phyloP scores from a whole-genome alignment of 257 asterid species.

The Solanum piurae region DNA sequence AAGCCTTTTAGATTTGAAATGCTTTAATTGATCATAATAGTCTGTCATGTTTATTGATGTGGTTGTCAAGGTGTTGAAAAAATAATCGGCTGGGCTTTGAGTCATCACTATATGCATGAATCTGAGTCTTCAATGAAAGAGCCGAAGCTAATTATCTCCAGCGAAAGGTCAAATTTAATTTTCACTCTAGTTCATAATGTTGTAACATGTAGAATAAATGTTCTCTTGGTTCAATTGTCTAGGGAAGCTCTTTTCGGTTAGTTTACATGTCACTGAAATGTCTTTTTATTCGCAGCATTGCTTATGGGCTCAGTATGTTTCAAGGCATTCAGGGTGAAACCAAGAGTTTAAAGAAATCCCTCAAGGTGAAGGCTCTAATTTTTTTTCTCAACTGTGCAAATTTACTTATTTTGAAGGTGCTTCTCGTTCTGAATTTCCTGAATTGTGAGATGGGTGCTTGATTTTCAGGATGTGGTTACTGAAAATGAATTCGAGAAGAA shows the following conservation, averaged over 20 bases:
- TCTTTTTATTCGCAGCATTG: conserved; percentile 37
- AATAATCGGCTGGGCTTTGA: conserved; percentile 75
- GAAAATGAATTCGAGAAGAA: conserved; percentile 82
- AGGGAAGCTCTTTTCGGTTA: not conserved
- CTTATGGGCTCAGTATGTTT: conserved; percentile 60
- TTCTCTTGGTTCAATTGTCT: not conserved
- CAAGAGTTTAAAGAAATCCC: conserved; percentile 64
- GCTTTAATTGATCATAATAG: conserved; percentile 3
- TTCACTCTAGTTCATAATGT: not conserved
- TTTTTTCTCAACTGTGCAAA: not conserved
- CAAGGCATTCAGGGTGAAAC: conserved; percentile 68
- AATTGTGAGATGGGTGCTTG: not conserved
- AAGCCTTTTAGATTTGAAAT: not conserved
- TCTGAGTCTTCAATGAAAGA: conserved; percentile 37
- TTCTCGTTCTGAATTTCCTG: conserved; percentile 5
- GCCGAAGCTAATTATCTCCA: conserved; percentile 42
- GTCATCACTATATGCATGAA: conserved; percentile 70
- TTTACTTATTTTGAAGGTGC: not conserved
- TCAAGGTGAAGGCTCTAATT: conserved; percentile 39
- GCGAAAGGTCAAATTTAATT: conserved; percentile 38
- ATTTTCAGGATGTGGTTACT: conserved; percentile 69
- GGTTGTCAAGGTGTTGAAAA: conserved; percentile 55
- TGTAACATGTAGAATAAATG: not conserved
- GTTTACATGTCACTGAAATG: not conserved
- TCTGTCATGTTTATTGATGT: conserved; percentile 6